Base-by-base conservation (phyloP, 1,139 yeast species). In the Lodderomyces metapsilosis region DNA sequence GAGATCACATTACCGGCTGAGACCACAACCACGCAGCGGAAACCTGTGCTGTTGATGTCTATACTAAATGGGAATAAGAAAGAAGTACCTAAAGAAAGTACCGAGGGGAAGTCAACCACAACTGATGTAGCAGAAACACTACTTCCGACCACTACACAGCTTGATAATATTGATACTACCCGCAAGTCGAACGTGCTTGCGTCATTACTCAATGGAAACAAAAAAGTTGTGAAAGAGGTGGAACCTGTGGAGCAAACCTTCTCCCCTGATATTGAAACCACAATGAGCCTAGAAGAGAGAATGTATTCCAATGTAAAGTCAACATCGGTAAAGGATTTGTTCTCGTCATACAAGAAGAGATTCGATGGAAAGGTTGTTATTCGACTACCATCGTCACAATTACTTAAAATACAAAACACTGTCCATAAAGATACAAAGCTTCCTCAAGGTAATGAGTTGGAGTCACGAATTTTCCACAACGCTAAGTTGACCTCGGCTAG, bases 291-390 rank as follows among this genome's bases (percentile, higher is more conserved):
- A 10, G 51, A 48, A 30, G 23, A 42, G 1, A 46, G 37, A 27
- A 43, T 48, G 11, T 48, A 39, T 21, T 39, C 42, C 7, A 41
- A 37, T 4, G 43, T 42, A 6, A 63, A 61, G 48, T 46, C 57
- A 28, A 54, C 62, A 0, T 51, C 68, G 2, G 64, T 60, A 0
- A 54, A 42, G 39, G 61, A 57, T 34, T 42, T 61, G 5, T 49
- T 61, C 16, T 36, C 41, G 28, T 31, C 39, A 9, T 45, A 50
- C 30, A 48, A 40, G 27, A 44, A 25, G 22, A 27, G 9, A 28
- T 21, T 24, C 17, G 35, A 25, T 17, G 34, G 30, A 24, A 24
- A 38, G 21, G 39, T 42, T 2, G 34, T 32, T 16, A 23, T 46
- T 10, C 35, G 28, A 22, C 9, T 39, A 30, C 32, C 43, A 13